These are phyloP conservation scores for Petunia secreta DNA, from an alignment of 257 asterid genomes.

Conservation along the genomic window DNA sequence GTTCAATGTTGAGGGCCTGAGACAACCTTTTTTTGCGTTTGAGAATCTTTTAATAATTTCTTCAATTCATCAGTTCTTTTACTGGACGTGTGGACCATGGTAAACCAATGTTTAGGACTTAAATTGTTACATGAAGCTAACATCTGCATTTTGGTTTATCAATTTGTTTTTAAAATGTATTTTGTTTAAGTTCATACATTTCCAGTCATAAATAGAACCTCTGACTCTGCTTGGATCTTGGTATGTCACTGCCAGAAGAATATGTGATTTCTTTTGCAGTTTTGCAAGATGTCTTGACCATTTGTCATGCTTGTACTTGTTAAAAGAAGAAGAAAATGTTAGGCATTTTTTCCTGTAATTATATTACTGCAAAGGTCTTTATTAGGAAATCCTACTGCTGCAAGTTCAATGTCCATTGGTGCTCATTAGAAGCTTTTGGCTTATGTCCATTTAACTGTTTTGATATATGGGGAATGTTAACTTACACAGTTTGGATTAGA, in stretches of 20 bases:
- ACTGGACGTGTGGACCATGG: neutral
- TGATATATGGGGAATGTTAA: neutral
- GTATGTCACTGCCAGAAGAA: neutral
- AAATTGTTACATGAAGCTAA: neutral
- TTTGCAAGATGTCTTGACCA: neutral
- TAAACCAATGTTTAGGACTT: neutral
- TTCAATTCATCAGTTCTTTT: neutral
- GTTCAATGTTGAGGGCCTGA: neutral
- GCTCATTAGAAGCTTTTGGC: constrained; percentile 2
- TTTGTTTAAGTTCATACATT: neutral
- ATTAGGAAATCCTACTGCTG: neutral
- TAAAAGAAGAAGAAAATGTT: neutral
- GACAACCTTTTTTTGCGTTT: neutral
- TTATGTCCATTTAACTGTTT: neutral
- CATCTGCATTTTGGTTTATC: neutral
- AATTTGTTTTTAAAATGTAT: neutral
- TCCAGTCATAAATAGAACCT: neutral
- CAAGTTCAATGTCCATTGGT: neutral
- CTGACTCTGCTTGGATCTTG: constrained; percentile 16
- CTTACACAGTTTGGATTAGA: constrained; percentile 1
- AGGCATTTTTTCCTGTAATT: neutral
- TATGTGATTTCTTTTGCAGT: neutral
- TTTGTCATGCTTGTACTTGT: neutral
- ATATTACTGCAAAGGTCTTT: neutral
- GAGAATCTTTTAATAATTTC: neutral